These are phyloP conservation scores for Blastobotrys malaysiensis DNA, from an alignment of 1,139 yeast species.

Conservation along the genomic window DNA sequence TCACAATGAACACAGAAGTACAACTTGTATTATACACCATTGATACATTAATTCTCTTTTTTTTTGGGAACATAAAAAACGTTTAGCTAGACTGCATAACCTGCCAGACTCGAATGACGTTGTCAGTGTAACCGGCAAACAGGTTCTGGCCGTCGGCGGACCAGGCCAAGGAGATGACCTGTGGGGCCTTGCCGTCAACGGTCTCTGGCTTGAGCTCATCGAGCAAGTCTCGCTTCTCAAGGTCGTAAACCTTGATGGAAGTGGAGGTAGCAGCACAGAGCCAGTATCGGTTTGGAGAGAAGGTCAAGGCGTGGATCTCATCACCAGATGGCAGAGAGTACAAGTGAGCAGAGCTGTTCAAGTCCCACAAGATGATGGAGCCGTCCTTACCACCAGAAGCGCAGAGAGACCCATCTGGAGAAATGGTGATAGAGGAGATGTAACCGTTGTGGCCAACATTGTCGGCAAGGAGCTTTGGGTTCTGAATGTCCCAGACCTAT, in stretches of 20 bases:
- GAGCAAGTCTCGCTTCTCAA: slow-evolving; percentile 91
- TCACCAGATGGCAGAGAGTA: slow-evolving; percentile 95
- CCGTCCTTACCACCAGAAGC: slow-evolving; percentile 99
- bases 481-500: slow-evolving; percentile 92
- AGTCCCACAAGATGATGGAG: slow-evolving; percentile 97
- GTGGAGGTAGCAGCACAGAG: slow-evolving; percentile 99
- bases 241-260: slow-evolving; percentile 97
- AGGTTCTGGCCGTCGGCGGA: slow-evolving; percentile 99
- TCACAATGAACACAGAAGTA: background rate
- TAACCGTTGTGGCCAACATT: slow-evolving; percentile 99
- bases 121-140: slow-evolving; percentile 99
- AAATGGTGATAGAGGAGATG: slow-evolving; percentile 94
- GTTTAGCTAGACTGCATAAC: slow-evolving; percentile 82
- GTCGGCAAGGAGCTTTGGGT: slow-evolving; percentile 88
- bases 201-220: slow-evolving; percentile 99
- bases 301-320: slow-evolving; percentile 97
- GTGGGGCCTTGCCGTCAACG: slow-evolving; percentile 87
- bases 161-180: slow-evolving; percentile 98
- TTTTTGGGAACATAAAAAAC: background rate
- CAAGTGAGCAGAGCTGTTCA: slow-evolving; percentile 79
- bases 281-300: slow-evolving; percentile 99
- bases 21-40: background rate
- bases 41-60: background rate
- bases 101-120: slow-evolving; percentile 99
- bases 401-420: slow-evolving; percentile 99